Evolutionary conservation across 345 rosid genomes (phyloP).

Genomic region (Eucalyptus erythrocorys): DNA sequence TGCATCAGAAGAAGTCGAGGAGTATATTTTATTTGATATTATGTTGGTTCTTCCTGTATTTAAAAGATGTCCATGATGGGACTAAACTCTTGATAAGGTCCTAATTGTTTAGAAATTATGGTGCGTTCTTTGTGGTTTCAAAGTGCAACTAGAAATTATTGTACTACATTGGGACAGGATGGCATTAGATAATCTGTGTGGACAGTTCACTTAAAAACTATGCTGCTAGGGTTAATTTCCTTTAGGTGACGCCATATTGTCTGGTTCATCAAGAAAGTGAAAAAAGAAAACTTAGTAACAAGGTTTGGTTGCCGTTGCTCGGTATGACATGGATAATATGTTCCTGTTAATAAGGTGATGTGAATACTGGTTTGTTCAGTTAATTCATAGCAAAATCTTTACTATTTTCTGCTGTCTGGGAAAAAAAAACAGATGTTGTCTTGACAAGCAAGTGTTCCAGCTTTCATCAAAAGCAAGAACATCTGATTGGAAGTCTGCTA

Average conservation of each 20-base stretch:
- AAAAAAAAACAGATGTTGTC: not conserved
- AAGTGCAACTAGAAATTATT: not conserved
- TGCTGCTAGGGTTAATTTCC: not conserved
- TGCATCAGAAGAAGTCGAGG: not conserved
- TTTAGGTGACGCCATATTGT: not conserved
- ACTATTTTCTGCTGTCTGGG: not conserved
- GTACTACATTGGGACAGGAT: not conserved
- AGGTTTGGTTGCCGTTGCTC: not conserved
- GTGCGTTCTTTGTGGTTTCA: not conserved
- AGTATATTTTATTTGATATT: not conserved
- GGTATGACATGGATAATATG: not conserved
- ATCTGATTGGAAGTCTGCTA: constrained; percentile 7
- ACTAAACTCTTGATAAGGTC: not conserved
- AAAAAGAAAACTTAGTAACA: not conserved
- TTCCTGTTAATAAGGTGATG: not conserved
- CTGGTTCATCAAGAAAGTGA: not conserved
- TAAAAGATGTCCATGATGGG: not conserved
- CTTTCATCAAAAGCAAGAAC: constrained; percentile 21
- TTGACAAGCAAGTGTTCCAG: constrained; percentile 23
- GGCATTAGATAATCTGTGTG: not conserved
- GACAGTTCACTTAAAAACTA: not conserved
- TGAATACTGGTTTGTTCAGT: not conserved
- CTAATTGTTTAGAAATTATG: not conserved
- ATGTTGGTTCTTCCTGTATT: not conserved
- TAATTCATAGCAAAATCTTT: not conserved